Evolutionary conservation across 1,139 yeast genomes (phyloP).

Genomic region (Lodderomyces parapsilosis): DNA sequence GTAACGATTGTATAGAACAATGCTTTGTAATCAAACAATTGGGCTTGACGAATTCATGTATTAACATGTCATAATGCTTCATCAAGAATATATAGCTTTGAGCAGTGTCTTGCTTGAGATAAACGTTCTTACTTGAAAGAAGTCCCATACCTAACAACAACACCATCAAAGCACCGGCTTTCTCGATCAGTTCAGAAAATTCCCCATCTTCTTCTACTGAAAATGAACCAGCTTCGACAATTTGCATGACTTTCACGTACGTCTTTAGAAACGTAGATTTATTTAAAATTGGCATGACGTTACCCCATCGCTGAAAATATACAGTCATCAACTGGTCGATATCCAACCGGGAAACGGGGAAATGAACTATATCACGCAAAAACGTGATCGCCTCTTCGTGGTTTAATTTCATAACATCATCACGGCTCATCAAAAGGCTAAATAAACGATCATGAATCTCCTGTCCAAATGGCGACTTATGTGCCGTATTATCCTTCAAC

Average conservation of each 20-base stretch:
- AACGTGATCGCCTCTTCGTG: conserved; percentile 42
- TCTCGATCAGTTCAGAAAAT: conserved; percentile 41
- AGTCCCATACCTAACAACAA: conserved; percentile 60
- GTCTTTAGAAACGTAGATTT: conserved; percentile 60
- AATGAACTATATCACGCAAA: conserved; percentile 41
- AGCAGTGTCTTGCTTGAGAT: conserved; percentile 17
- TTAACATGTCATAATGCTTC: conserved; percentile 49
- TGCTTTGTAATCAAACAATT: conserved; percentile 50
- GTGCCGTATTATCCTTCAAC: conserved; percentile 45
- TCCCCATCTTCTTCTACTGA: conserved; percentile 11
- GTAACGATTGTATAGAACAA: conserved; percentile 70
- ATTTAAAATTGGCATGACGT: conserved; percentile 66
- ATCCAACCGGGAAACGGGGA: conserved; percentile 54
- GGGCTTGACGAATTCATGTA: conserved; percentile 54
- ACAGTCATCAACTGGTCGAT: conserved; percentile 56
- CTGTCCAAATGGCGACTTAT: conserved; percentile 11
- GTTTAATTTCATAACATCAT: conserved; percentile 24
- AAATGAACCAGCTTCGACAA: conserved; percentile 30
- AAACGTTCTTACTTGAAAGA: conserved; percentile 35
- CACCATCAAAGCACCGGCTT: conserved; percentile 61
- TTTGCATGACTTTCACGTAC: conserved; percentile 48
- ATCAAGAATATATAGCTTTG: conserved; percentile 26
- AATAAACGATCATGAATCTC: conserved; percentile 17
- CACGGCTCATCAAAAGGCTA: conserved; percentile 31
- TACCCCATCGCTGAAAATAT: conserved; percentile 81